A percentile compares a stretch with the other conserved stretches of the same genome.
Conservation (phyloP, 805 yeast genomes). For the Lachancea sp. region DNA sequence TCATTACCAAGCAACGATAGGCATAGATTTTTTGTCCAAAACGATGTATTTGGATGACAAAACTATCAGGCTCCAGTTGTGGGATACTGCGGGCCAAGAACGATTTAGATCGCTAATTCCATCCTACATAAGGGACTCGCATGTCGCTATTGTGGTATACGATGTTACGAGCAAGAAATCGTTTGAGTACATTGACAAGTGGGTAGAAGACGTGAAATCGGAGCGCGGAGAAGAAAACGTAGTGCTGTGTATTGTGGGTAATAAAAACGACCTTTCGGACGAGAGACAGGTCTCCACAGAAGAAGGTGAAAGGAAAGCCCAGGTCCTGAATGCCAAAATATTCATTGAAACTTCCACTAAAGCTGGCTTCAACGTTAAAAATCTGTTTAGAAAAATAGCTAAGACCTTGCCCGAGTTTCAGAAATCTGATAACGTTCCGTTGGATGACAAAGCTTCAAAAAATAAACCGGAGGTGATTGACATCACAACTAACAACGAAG, state of each 20-base stretch:
- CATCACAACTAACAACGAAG: constrained; percentile 35
- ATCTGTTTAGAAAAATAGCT: constrained; percentile 83
- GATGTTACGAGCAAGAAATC: constrained; percentile 85
- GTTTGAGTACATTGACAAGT: constrained; percentile 75
- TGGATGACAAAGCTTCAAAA: constrained; percentile 22
- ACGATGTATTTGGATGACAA: constrained; percentile 95
- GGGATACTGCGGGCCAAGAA: constrained; percentile 99
- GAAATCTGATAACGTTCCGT: constrained; percentile 25
- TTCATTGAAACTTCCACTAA: constrained; percentile 93
- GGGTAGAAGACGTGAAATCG: constrained; percentile 92
- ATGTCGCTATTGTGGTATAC: constrained; percentile 95
- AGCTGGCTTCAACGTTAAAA: constrained; percentile 89
- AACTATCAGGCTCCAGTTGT: constrained; percentile 86
- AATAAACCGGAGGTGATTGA: constrained; percentile 39
- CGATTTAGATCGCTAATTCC: constrained; percentile 92
- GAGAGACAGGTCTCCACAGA: constrained; percentile 75
- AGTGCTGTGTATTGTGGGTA: constrained; percentile 84
- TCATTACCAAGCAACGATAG: constrained; percentile 91
- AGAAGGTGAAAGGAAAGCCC: constrained; percentile 77
- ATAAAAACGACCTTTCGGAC: constrained; percentile 75
- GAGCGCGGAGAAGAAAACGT: constrained; percentile 87
- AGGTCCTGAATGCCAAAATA: constrained; percentile 64
- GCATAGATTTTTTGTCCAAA: constrained; percentile 89
- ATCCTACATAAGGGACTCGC: constrained; percentile 89
- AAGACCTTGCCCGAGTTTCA: constrained; percentile 83